Percentiles rank a stretch among this genome's conserved stretches.
Evolutionary conservation across 192 early-diverging fungal species (phyloP).

Genomic region (Dimargaris cristalligena): DNA sequence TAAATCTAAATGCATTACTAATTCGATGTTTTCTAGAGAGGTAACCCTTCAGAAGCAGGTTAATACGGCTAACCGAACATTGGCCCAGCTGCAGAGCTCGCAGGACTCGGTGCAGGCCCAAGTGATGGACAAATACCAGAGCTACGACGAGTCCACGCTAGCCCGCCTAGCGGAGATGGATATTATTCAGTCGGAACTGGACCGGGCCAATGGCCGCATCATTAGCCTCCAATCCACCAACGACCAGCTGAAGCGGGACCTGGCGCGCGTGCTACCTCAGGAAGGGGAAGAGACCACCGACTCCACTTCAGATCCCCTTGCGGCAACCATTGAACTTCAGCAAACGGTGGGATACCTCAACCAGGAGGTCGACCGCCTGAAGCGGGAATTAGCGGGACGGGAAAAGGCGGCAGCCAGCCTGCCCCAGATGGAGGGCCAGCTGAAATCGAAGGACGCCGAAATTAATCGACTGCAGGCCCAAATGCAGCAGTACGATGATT

Average conservation of each 20-base stretch:
- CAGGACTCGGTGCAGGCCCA: constrained; percentile 58
- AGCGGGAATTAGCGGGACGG: constrained; percentile 20
- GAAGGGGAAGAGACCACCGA: constrained; percentile 12
- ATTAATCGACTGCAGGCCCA: constrained; percentile 31
- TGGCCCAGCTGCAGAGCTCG: constrained; percentile 43
- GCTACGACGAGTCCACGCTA: constrained; percentile 65
- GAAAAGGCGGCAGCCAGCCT: constrained; percentile 16
- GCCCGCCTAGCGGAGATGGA: constrained; percentile 75
- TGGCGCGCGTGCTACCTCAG: constrained; percentile 17
- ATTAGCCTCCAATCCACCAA: constrained; percentile 53
- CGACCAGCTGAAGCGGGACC: constrained; percentile 27
- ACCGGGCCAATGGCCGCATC: constrained; percentile 55
- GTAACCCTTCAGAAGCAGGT: constrained; percentile 67
- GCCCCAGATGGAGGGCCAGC: constrained; percentile 17
- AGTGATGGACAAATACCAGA: constrained; percentile 39
- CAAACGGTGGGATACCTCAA: constrained; percentile 20
- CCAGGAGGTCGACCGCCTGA: constrained; percentile 17
- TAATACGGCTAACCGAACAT: constrained; percentile 56
- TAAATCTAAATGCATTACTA: no score
- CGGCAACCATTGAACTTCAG: constrained; percentile 21
- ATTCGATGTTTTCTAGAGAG: no score
- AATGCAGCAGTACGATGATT: constrained; percentile 53
- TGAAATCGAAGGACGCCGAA: constrained; percentile 36
- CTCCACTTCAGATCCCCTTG: constrained; percentile 18
- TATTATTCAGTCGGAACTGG: constrained; percentile 69